Percentiles rank a stretch among this genome's conserved stretches.
Conservation (phyloP, 1,139 yeast genomes). For the Sugiyamaella japonica region DNA sequence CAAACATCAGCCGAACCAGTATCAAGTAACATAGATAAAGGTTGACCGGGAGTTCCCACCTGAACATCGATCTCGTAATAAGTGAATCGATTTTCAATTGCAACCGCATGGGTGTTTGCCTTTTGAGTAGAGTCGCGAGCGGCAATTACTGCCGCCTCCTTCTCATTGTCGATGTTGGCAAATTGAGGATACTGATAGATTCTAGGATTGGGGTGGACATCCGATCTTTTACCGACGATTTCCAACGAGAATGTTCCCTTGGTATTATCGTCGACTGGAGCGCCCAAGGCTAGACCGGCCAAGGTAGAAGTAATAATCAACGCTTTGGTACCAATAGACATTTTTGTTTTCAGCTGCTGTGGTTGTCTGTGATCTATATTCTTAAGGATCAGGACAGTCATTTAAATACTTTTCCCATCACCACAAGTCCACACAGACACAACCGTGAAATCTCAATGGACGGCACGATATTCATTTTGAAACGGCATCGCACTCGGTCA, state of each 20-base stretch:
- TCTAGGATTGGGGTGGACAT: conserved; percentile 19
- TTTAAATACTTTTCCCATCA: no score
- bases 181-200: conserved; percentile 11
- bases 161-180: neutral
- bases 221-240: conserved; percentile 10
- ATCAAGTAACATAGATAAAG: conserved; percentile 17
- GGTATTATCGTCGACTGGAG: neutral
- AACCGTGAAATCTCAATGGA: no score
- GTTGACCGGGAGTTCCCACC: conserved; percentile 23
- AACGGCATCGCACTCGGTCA: no score
- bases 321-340: no score
- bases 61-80: conserved; percentile 42
- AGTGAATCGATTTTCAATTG: conserved; percentile 32
- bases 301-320: no score
- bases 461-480: no score
- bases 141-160: neutral
- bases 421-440: no score
- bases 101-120: neutral
- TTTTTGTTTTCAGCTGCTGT: no score
- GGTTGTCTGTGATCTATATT: no score
- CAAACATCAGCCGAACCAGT: conserved; percentile 26
- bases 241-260: neutral
- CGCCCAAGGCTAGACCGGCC: no score
- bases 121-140: neutral
- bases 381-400: no score